phyloP scores from a whole-genome alignment of 495 filamentous ascomycete genomes.

The Lasiosphaeria ovina region DNA sequence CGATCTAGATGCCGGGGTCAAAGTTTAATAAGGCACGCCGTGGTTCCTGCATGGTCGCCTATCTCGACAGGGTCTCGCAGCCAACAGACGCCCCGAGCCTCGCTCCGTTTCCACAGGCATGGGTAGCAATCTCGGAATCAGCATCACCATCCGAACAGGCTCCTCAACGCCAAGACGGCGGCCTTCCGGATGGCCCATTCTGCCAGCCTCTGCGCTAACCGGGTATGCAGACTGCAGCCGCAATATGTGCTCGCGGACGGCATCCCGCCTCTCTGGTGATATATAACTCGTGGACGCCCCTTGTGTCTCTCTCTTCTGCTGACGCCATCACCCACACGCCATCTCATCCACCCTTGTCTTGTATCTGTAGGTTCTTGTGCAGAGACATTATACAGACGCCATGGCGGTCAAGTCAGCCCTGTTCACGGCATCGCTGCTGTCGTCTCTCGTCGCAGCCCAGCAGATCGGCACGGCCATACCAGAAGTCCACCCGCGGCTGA shows the following conservation, averaged over 20 bases:
- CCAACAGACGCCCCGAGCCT: no score
- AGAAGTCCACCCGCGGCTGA: conserved; percentile 51
- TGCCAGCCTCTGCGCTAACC: background rate
- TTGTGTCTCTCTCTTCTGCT: background rate
- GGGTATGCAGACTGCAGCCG: no score
- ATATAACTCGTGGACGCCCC: background rate
- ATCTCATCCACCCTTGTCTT: background rate
- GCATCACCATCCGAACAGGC: no score
- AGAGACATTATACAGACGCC: background rate
- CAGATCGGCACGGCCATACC: conserved; percentile 24
- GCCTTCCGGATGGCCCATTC: no score
- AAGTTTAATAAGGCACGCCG: no score
- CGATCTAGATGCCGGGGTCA: background rate
- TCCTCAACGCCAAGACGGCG: no score
- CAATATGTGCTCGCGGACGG: no score
- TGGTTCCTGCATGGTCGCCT: no score
- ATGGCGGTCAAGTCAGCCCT: background rate
- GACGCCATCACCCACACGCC: background rate
- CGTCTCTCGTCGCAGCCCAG: conserved; percentile 13
- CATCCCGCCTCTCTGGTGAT: background rate
- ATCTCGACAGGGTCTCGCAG: no score
- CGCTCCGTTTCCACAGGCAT: no score
- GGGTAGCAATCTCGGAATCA: no score
- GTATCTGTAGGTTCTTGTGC: background rate
- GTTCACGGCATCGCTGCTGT: conserved; percentile 5